Evolutionary conservation across 495 filamentous ascomycete genomes (phyloP).

Genomic region (Penicillium egyptiacum): DNA sequence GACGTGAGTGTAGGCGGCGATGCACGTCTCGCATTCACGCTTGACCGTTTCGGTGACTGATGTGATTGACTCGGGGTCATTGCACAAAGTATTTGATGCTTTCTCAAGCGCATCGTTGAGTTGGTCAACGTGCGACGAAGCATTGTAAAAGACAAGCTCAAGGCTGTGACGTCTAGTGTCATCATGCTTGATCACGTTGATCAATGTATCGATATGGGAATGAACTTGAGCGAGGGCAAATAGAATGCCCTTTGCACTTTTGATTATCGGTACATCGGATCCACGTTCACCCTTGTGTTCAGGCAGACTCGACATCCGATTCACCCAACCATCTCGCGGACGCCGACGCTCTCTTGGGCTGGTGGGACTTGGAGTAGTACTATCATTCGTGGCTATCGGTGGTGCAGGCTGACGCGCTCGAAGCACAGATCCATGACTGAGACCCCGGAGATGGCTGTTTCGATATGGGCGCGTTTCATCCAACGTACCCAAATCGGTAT

Average conservation of each 20-base stretch:
- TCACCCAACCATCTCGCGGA: conserved; percentile 58
- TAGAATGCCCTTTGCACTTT: conserved; percentile 82
- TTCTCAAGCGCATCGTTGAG: conserved; percentile 71
- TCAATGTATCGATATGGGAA: conserved; percentile 69
- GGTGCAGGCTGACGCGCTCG: conserved; percentile 47
- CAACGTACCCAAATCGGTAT: conserved; percentile 70
- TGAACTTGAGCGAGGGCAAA: conserved; percentile 83
- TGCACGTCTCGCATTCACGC: conserved; percentile 68
- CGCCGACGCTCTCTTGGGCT: conserved; percentile 54
- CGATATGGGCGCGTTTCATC: conserved; percentile 71
- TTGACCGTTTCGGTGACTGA: conserved; percentile 54
- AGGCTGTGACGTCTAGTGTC: conserved; percentile 68
- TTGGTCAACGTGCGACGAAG: conserved; percentile 69
- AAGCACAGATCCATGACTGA: conserved; percentile 78
- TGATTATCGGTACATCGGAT: conserved; percentile 63
- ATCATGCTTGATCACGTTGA: conserved; percentile 67
- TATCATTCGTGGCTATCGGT: conserved; percentile 38
- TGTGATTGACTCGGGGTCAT: conserved; percentile 45
- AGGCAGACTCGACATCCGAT: conserved; percentile 79
- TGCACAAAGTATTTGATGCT: conserved; percentile 50
- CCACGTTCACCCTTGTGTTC: conserved; percentile 68
- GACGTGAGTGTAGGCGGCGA: conserved; percentile 75
- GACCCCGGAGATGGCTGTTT: conserved; percentile 77
- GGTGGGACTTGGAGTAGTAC: conserved; percentile 58
- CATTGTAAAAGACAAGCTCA: conserved; percentile 76